A percentile compares a stretch with the other conserved stretches of the same genome.
These are phyloP conservation scores for Aspergillus sp. DNA, from an alignment of 2,329 filamentous ascomycete species.

Conservation along the genomic window DNA sequence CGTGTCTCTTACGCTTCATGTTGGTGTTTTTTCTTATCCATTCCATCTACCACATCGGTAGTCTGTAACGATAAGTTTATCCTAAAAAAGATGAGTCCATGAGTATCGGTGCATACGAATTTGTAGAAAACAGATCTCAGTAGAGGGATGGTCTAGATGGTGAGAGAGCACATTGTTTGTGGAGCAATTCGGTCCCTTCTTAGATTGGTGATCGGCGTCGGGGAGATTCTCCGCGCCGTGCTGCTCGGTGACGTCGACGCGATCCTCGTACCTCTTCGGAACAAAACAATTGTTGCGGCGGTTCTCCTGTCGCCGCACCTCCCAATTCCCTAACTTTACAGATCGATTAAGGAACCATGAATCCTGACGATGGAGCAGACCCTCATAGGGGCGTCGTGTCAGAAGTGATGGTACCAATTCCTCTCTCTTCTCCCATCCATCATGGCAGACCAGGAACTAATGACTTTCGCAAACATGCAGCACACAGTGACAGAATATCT, in stretches of 20 bases:
- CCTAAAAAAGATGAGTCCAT: constrained; percentile 32
- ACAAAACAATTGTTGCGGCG: not conserved
- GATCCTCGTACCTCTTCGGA: not conserved
- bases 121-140: not conserved
- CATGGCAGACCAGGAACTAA: constrained; percentile 20
- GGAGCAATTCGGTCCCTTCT: not conserved
- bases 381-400: constrained; percentile 11
- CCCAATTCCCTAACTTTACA: not conserved
- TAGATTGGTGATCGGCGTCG: constrained; percentile 15
- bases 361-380: constrained; percentile 15
- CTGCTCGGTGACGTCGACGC: constrained; percentile 21
- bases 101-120: constrained; percentile 10
- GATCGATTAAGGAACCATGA: constrained; percentile 15
- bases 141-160: not conserved
- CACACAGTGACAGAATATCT: constrained; percentile 56
- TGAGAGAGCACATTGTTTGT: not conserved
- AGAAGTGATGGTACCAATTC: constrained; percentile 19
- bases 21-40: constrained; percentile 20
- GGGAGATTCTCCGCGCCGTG: constrained; percentile 9
- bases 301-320: not conserved
- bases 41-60: constrained; percentile 24
- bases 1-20: constrained; percentile 23
- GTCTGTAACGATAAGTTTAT: constrained; percentile 38
- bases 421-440: not conserved
- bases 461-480: constrained; percentile 39